Base-by-base conservation (phyloP, 805 yeast genomes). In the Ogataea populi-albae region DNA sequence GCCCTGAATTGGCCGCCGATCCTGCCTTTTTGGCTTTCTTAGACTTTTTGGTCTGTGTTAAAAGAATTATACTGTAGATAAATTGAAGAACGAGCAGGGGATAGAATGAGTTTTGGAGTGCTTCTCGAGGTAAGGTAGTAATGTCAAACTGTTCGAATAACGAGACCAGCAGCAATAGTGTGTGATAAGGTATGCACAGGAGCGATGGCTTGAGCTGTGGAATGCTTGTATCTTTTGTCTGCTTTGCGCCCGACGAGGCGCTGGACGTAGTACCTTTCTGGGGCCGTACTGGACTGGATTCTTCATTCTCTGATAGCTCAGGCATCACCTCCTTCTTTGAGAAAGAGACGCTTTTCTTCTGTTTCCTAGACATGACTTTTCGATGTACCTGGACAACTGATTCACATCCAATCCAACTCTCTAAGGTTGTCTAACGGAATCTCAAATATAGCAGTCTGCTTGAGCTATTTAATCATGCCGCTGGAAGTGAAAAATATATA, bases 21-120 rank as follows among this genome's bases (percentile, higher is more conserved):
- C 28, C 15, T 3, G 23, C 8, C 27, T 35, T 44, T 23, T 37
- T 39, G 16, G 41, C 18, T 23, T 43, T 50, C 30, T 47, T 51
- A 4, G 44, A 37, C 22, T 44, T 47, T 38, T 59, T 68, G 15
- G 53, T 45, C 20, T 47, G 49, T 38, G 64, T 64, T 38, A 62
- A 51, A 27, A 64, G 57, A 11, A 61, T 47, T 11, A 57, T 43
- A 21, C 66, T 52, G 35, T 65, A 67, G 3, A 51, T 36, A n/a
- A 60, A 34, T 37, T 69, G 74, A 6, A 56, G 29, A 3, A 64
- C 65, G 6, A 65, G 44, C 14, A 54, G 21, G 3, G 65, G 59
- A 12, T 56, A 44, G 20, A 65, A 46, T 3, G 59, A 45, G 10
- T 40, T 39, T 12, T 57, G 39, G 26, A 68, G 39, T 2, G 51